These are phyloP conservation scores for Rhizophagus prolifer DNA, from an alignment of 192 early-diverging fungal genomes.

Conservation along the genomic window DNA sequence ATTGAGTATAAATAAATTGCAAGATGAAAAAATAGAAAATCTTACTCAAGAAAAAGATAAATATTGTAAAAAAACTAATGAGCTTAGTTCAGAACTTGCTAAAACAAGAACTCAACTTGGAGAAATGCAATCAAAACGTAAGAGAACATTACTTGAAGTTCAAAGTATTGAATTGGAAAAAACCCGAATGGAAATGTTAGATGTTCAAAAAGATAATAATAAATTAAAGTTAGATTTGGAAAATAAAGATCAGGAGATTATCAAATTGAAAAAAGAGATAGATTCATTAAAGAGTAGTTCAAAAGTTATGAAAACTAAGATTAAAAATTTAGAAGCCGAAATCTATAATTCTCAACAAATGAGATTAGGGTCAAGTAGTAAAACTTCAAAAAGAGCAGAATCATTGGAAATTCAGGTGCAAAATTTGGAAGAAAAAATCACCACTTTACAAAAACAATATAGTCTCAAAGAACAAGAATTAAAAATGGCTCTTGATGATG, in stretches of 20 bases:
- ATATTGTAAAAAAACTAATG: background rate
- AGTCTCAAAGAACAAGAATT: background rate
- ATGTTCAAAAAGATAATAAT: no score
- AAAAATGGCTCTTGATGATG: background rate
- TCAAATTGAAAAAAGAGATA: slow-evolving; percentile 2
- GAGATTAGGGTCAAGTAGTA: background rate
- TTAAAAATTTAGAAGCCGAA: background rate
- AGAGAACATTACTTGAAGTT: background rate
- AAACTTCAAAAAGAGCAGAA: background rate
- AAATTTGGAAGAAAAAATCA: background rate
- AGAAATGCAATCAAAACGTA: background rate
- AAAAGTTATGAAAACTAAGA: background rate
- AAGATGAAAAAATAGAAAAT: background rate
- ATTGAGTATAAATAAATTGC: background rate
- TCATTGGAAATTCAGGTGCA: background rate
- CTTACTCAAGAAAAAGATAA: background rate
- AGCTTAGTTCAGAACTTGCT: slow-evolving; percentile 4
- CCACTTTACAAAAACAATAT: background rate
- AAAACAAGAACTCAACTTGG: background rate
- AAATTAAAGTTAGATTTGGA: background rate
- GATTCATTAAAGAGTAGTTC: background rate
- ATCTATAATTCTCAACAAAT: background rate
- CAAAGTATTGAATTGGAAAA: slow-evolving; percentile 5
- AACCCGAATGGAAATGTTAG: background rate
- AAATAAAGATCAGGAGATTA: background rate